A percentile compares a stretch with the other conserved stretches of the same genome.
Conservation (phyloP, 768 basidiomycete species). For the Rhodotorula graminis region DNA sequence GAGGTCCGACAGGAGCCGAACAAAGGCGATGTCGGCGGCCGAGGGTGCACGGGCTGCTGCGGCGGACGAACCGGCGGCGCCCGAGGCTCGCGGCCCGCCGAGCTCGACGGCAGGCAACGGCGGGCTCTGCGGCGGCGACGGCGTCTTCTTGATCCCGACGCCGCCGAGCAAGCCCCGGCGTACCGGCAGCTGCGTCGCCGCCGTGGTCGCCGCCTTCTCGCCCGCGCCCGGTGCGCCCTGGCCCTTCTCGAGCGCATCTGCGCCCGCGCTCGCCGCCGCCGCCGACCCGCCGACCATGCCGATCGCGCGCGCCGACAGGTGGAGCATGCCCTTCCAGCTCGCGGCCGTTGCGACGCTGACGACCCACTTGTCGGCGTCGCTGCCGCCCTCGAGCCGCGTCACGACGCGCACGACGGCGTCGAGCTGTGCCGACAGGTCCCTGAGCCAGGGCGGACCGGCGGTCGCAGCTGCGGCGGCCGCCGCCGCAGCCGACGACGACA, state of each 20-base stretch:
- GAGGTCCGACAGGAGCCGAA: slow-evolving; percentile 34
- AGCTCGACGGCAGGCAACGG: slow-evolving; percentile 13
- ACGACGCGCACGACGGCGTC: slow-evolving; percentile 35
- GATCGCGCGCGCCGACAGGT: slow-evolving; percentile 19
- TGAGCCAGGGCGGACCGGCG: slow-evolving; percentile 35
- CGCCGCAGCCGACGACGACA: neutral
- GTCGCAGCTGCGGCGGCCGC: neutral
- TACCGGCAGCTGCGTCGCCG: neutral
- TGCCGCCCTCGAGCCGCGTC: slow-evolving; percentile 28
- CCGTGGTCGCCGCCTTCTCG: neutral
- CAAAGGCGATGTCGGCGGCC: slow-evolving; percentile 24
- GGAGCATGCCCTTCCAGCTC: slow-evolving; percentile 43
- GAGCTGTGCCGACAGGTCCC: slow-evolving; percentile 33
- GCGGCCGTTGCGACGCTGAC: slow-evolving; percentile 37
- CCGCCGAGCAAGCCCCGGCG: slow-evolving; percentile 21
- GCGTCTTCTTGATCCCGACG: slow-evolving; percentile 21
- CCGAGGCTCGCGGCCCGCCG: neutral
- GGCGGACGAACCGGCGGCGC: neutral
- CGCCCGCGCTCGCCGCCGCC: neutral
- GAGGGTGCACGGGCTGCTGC: neutral
- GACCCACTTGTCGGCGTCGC: slow-evolving; percentile 41
- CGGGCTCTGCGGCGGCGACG: slow-evolving; percentile 35
- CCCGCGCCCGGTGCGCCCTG: too few relatives aligned
- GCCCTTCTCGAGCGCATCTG: neutral
- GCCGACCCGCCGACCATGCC: slow-evolving; percentile 1